Base-by-base conservation (phyloP, 371 early-diverging fungal species). In the Mucor velutinosus region DNA sequence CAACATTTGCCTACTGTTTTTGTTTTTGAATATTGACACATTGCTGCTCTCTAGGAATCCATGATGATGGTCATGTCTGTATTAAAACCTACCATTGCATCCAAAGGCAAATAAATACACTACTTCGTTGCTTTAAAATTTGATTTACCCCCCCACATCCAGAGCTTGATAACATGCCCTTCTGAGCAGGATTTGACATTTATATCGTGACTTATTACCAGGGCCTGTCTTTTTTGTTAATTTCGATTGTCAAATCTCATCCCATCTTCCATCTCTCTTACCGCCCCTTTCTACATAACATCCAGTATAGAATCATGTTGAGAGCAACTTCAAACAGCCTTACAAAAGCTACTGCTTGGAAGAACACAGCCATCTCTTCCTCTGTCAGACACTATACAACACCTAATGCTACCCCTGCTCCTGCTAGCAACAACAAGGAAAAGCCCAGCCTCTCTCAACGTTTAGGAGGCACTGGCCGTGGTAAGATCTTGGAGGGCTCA, bases 381-480 rank as follows among this genome's bases (percentile, higher is more conserved):
- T 58, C 60, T 37, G 7, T 58, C 19, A 65, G 32, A 23, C 23
- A 43, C 11, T 61, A 70, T 37, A 30, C 29, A 6, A 61, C 65
- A 1, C 41, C 67, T 14, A 43, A 15, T 27, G 47, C 43, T 60
- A 60, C 61, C 47, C 61, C 61, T 60, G 30, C 27, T 45, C 41
- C 41, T 41, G 14, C 51, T 14, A 35, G n/a, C 15, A 25, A 49
- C 1, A 62, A 33, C 19, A 25, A 62, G n/a, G 58, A 62, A 10
- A n/a, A 43, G 15, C 56, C 37, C 45, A 30, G 60, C 6, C 69
- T 72, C 51, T 76, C 81, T 27, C 62, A 65, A 30, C 77, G 82
- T 59, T 60, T 81, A 25, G 77, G 77, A 27, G 82, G 82, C 58
- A 60, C 76, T 53, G 82, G 82, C 43, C 77, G 82, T 70, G 82